phyloP scores from a whole-genome alignment of 352 stramenopile species.

The Globisporangium yorkense region DNA sequence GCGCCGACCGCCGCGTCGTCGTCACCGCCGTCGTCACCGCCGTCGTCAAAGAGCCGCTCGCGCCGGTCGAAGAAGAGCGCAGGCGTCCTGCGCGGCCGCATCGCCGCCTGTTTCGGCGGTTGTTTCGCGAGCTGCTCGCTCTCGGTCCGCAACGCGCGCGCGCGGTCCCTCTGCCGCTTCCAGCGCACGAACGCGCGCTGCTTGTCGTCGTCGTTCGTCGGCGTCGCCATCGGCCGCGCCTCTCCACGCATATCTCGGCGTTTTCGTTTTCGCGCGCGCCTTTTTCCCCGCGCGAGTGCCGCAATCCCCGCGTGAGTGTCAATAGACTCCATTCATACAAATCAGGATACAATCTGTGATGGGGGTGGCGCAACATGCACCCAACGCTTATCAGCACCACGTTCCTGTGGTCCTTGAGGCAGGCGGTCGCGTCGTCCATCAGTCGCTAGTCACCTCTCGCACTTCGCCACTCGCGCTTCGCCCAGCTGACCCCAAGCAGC shows the following conservation, averaged over 20 bases:
- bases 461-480: no score
- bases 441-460: no score
- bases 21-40: neutral
- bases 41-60: neutral
- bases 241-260: neutral
- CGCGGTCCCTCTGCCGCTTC: slow-evolving; percentile 16
- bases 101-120: neutral
- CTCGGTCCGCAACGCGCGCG: slow-evolving; percentile 2
- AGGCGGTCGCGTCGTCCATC: no score
- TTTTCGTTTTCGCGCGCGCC: neutral
- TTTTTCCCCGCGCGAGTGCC: neutral
- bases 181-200: slow-evolving; percentile 18
- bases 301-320: neutral
- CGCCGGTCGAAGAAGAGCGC: neutral
- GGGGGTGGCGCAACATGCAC: no score
- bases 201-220: slow-evolving; percentile 2
- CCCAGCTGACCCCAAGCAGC: no score
- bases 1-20: neutral
- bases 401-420: no score
- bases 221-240: neutral
- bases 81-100: neutral
- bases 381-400: no score
- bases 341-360: no score
- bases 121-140: neutral
- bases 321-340: neutral